Conservation (phyloP, 169 alveolate genomes). For the Besnoitia besnoiti region DNA sequence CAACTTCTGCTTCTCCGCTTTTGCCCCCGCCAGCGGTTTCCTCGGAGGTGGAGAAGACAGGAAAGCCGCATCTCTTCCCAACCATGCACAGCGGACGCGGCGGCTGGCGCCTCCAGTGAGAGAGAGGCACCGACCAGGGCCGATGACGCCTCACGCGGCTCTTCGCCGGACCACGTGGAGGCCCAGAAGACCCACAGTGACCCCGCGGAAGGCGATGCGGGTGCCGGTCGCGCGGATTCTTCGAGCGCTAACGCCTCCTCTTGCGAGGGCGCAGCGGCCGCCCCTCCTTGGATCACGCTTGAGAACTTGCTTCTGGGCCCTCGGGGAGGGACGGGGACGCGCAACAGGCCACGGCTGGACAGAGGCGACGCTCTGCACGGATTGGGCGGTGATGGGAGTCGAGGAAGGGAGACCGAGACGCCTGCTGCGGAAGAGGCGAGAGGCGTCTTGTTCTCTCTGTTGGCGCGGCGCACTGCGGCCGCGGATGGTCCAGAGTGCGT, state of each 20-base stretch:
- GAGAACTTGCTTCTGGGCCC: not conserved
- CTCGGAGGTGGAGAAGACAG: not conserved
- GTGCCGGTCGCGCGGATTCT: not conserved
- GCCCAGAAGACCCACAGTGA: not conserved
- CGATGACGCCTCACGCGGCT: not conserved
- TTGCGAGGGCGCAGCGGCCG: not conserved
- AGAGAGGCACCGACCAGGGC: not conserved
- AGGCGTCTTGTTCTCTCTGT: not conserved
- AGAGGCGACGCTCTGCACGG: too few relatives aligned
- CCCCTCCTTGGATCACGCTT: not conserved
- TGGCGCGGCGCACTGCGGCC: not conserved
- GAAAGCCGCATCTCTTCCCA: too few relatives aligned
- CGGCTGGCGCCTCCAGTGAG: not conserved
- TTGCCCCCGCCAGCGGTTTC: not conserved
- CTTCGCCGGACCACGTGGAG: not conserved
- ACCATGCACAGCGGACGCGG: too few relatives aligned
- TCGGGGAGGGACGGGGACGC: too few relatives aligned
- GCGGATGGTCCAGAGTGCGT: not conserved
- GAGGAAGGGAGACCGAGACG: not conserved
- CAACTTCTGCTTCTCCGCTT: slow-evolving; percentile 14
- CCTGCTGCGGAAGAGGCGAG: not conserved
- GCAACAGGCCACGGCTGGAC: too few relatives aligned
- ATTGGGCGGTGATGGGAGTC: not conserved
- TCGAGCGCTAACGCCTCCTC: not conserved
- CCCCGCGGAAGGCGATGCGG: not conserved